phyloP scores from a whole-genome alignment of 1,284 basidiomycete genomes.

The Naganishia sp. region DNA sequence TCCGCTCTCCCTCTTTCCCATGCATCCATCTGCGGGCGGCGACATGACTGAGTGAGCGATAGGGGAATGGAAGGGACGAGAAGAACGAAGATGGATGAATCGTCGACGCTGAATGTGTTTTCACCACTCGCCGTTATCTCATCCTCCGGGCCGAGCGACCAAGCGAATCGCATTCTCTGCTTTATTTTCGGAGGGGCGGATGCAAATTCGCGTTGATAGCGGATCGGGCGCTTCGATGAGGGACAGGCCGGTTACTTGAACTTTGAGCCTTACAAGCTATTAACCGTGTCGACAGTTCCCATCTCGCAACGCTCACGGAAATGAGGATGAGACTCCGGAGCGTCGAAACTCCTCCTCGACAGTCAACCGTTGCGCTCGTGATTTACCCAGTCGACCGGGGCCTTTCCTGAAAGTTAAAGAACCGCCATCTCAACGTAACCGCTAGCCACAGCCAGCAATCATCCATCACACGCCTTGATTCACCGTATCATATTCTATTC shows the following conservation, averaged over 20 bases:
- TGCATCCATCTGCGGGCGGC: constrained; percentile 43
- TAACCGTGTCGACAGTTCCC: too few species aligned
- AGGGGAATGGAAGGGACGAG: background rate
- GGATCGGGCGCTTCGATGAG: background rate
- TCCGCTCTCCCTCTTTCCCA: constrained; percentile 69
- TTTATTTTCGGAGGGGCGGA: constrained; percentile 4
- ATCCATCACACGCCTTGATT: background rate
- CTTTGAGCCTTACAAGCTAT: background rate
- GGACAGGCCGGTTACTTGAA: background rate
- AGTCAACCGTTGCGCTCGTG: too few species aligned
- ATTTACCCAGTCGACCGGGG: too few species aligned
- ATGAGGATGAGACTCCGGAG: too few species aligned
- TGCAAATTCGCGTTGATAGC: background rate
- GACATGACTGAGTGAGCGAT: constrained; percentile 32
- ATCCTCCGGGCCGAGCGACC: background rate
- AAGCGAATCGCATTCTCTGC: background rate
- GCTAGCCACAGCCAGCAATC: background rate
- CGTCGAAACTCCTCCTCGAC: too few species aligned
- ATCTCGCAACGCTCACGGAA: too few species aligned
- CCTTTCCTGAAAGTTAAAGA: too few species aligned
- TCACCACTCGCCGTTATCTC: background rate
- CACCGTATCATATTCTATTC: too few species aligned
- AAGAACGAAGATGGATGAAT: background rate
- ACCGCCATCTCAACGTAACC: too few species aligned
- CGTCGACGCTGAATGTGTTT: background rate